Evolutionary conservation across 495 filamentous ascomycete genomes (phyloP).

Genomic region (Penicillium paxilli): DNA sequence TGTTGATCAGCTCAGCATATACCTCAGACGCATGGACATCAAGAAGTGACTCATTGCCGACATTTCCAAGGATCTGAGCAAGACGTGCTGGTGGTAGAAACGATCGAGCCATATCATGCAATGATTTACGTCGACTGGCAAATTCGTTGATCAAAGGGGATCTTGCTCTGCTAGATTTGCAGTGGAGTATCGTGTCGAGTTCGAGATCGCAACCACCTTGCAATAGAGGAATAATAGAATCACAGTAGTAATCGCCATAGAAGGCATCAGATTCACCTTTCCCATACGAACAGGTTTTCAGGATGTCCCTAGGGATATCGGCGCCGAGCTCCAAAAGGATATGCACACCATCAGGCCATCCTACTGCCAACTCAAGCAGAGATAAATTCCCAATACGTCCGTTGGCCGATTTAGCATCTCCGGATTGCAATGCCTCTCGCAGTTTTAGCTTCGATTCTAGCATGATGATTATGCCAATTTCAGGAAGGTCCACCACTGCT

Average conservation of each 20-base stretch:
- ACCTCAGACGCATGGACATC: neutral
- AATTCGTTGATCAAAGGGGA: too few relatives aligned
- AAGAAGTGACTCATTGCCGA: neutral
- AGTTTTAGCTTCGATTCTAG: neutral
- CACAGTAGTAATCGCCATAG: neutral
- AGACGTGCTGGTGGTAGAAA: neutral
- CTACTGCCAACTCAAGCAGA: neutral
- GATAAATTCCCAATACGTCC: neutral
- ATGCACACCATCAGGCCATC: neutral
- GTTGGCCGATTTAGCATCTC: neutral
- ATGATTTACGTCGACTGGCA: too few relatives aligned
- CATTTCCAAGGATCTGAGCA: neutral
- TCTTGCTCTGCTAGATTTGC: neutral
- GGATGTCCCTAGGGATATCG: neutral
- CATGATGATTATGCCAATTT: neutral
- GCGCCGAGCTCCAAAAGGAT: neutral
- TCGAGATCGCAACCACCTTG: neutral
- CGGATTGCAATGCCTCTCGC: neutral
- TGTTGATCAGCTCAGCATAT: neutral
- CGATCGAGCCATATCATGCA: neutral
- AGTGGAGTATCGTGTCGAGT: neutral
- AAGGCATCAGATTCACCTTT: neutral
- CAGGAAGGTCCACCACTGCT: neutral
- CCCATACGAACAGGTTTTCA: neutral
- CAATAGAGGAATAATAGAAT: neutral